These are phyloP conservation scores for Tetracladium setigerum DNA, from an alignment of 495 filamentous ascomycete species.

Conservation along the genomic window DNA sequence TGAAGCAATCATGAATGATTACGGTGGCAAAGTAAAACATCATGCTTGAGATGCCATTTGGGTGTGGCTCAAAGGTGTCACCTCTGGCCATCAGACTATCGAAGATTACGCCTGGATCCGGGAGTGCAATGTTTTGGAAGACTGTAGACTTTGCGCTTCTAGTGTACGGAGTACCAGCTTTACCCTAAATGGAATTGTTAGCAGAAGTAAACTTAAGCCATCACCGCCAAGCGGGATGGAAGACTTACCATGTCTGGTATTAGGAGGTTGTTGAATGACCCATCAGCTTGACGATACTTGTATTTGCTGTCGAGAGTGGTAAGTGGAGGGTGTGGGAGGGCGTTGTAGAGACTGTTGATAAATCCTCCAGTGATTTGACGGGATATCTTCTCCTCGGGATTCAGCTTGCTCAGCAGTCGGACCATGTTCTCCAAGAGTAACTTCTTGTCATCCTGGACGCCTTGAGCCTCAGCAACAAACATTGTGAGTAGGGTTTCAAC, in stretches of 20 bases:
- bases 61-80: slow-evolving; percentile 39
- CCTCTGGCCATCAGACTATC: slow-evolving; percentile 36
- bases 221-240: slow-evolving; percentile 22
- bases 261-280: slow-evolving; percentile 57
- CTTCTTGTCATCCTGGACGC: slow-evolving; percentile 28
- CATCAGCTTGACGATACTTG: slow-evolving; percentile 61
- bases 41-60: slow-evolving; percentile 66
- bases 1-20: slow-evolving; percentile 70
- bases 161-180: slow-evolving; percentile 58
- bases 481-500: slow-evolving; percentile 26
- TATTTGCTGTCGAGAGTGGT: slow-evolving; percentile 38
- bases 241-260: slow-evolving; percentile 47
- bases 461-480: slow-evolving; percentile 25
- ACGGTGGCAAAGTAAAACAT: slow-evolving; percentile 86
- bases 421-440: slow-evolving; percentile 32
- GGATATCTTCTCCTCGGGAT: slow-evolving; percentile 22
- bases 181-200: slow-evolving; percentile 21
- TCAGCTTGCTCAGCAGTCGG: slow-evolving; percentile 28
- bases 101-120: slow-evolving; percentile 72
- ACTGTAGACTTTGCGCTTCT: slow-evolving; percentile 59
- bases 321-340: slow-evolving; percentile 46
- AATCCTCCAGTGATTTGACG: slow-evolving; percentile 56
- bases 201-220: slow-evolving; percentile 5
- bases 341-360: slow-evolving; percentile 64
- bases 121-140: slow-evolving; percentile 54